phyloP scores from a whole-genome alignment of 371 early-diverging fungal species.

The Conidiobolus incongruus region DNA sequence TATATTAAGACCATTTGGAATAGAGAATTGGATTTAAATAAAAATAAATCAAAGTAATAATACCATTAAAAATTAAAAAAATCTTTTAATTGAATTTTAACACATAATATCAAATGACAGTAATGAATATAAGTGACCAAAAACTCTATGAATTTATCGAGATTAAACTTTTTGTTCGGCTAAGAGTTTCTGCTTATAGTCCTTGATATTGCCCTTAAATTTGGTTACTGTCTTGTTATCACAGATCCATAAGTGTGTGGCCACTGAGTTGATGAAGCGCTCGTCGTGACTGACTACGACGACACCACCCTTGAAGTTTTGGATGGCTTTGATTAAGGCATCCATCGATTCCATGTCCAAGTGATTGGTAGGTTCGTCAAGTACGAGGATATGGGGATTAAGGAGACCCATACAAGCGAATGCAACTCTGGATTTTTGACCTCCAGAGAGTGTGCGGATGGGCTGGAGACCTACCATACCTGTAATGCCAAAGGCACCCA shows the following conservation, averaged over 20 bases:
- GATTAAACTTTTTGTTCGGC: too few species aligned
- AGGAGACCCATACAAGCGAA: constrained; percentile 86
- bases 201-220: constrained; percentile 60
- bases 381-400: constrained; percentile 86
- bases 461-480: constrained; percentile 87
- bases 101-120: too few species aligned
- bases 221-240: constrained; percentile 54
- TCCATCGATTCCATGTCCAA: constrained; percentile 92
- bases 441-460: constrained; percentile 90
- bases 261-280: constrained; percentile 84
- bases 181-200: constrained; percentile 83
- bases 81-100: too few species aligned
- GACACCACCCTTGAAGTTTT: constrained; percentile 85
- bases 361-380: constrained; percentile 91
- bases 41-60: too few species aligned
- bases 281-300: constrained; percentile 98
- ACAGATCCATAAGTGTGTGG: constrained; percentile 90
- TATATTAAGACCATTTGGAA: too few species aligned
- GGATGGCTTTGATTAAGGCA: constrained; percentile 85
- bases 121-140: too few species aligned
- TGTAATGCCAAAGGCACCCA: constrained; percentile 88
- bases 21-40: too few species aligned
- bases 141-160: too few species aligned
- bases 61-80: too few species aligned
- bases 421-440: constrained; percentile 92